These are phyloP conservation scores for Calonectria multiphialidica DNA, from an alignment of 2,329 filamentous ascomycete genomes.

Conservation along the genomic window DNA sequence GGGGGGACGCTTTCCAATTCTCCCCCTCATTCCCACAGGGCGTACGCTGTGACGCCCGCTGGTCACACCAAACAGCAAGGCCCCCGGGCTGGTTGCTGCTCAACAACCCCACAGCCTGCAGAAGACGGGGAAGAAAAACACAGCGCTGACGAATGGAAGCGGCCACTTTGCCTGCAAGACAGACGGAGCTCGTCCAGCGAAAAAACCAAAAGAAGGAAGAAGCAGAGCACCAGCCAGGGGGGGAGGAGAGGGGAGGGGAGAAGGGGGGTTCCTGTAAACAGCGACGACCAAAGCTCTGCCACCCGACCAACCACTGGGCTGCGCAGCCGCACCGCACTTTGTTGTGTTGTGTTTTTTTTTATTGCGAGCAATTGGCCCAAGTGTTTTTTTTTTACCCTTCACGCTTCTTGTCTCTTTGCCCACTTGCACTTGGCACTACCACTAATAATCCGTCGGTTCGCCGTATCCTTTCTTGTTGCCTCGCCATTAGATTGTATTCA, in stretches of 20 bases:
- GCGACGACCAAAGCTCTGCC: slow-evolving; percentile 7
- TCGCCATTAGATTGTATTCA: not conserved
- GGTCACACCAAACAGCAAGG: slow-evolving; percentile 39
- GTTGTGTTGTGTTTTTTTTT: slow-evolving; percentile 6
- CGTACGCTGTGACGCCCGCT: slow-evolving; percentile 18
- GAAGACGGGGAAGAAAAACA: slow-evolving; percentile 30
- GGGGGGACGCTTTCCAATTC: slow-evolving; percentile 19
- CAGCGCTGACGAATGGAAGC: slow-evolving; percentile 2
- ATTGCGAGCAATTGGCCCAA: slow-evolving; percentile 5
- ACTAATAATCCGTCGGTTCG: not conserved
- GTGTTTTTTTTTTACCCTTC: not conserved
- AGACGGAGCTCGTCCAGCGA: not conserved
- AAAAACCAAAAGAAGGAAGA: not conserved
- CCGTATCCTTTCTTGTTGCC: not conserved
- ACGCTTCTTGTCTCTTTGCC: not conserved
- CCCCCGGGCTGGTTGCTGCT: slow-evolving; percentile 37
- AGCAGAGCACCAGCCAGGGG: not conserved
- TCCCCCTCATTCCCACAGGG: slow-evolving; percentile 20
- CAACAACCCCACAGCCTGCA: slow-evolving; percentile 42
- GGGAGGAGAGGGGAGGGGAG: no score
- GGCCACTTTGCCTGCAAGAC: not conserved
- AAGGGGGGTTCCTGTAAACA: slow-evolving; percentile 10
- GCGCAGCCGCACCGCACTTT: slow-evolving; percentile 7
- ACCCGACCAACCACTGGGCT: not conserved
- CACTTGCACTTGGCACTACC: not conserved